phyloP scores from a whole-genome alignment of 2,329 filamentous ascomycete genomes.

The Microcera coccophila region DNA sequence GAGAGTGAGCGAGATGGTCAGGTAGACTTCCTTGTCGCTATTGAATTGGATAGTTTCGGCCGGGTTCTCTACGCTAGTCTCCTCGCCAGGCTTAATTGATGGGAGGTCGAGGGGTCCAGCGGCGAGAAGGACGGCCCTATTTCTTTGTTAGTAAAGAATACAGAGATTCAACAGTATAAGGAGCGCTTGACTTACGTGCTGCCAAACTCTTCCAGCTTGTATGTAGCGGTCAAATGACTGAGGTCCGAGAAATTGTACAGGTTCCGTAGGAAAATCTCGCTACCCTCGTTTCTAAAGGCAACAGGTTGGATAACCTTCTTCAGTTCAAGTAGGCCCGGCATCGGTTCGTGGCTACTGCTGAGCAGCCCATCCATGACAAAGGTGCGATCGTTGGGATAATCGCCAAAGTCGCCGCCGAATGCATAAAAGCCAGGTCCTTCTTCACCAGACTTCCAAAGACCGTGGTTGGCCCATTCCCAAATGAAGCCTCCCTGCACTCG shows the following conservation, averaged over 20 bases:
- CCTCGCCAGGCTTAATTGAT: conserved; percentile 36
- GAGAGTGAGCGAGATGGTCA: conserved; percentile 44
- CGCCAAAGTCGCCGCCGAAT: conserved; percentile 61
- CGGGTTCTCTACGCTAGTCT: conserved; percentile 32
- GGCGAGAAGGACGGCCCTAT: conserved; percentile 22
- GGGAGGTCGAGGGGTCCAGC: conserved; percentile 41
- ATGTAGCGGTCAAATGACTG: conserved; percentile 40
- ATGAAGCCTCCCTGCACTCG: conserved; percentile 64
- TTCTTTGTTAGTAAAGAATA: conserved; percentile 1
- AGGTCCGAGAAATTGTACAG: conserved; percentile 48
- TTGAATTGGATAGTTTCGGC: conserved; percentile 24
- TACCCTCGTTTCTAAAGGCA: conserved; percentile 34
- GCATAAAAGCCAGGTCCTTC: conserved; percentile 52
- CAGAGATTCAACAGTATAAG: fast-evolving
- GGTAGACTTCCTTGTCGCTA: conserved; percentile 38
- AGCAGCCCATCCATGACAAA: conserved; percentile 62
- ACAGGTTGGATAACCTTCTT: conserved; percentile 58
- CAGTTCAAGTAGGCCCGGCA: conserved; percentile 52
- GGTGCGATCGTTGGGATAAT: conserved; percentile 55
- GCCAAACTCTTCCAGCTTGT: conserved; percentile 41
- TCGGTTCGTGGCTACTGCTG: conserved; percentile 51
- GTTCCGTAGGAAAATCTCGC: conserved; percentile 42
- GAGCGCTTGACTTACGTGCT: conserved; percentile 42
- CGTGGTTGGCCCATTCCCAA: conserved; percentile 65
- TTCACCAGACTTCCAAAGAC: conserved; percentile 45